Evolutionary conservation across 495 filamentous ascomycete genomes (phyloP), one percentile per base, ranked within the genome.

Genomic region (Penicillium coprophilum): DNA sequence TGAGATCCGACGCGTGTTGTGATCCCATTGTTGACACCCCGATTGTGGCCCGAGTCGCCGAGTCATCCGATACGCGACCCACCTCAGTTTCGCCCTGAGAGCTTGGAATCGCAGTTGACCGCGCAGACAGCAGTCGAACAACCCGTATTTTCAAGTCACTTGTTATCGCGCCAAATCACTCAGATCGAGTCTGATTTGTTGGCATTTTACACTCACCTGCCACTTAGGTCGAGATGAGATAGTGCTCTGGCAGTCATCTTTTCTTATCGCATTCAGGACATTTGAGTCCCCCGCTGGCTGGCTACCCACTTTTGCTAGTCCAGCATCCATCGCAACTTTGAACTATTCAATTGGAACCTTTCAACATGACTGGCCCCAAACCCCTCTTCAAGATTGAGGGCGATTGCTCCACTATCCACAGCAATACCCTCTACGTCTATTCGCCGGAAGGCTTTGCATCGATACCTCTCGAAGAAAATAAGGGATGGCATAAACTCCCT

Each of bases 361-460:
- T 57, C 67, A 64, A 58, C 20, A 91, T 91, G 88, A 60, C 77
- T 52, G 74, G 85, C 34, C 88, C 88, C 50, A 57, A 80, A 62
- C 92, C 92, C 53, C 76, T 77, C 12, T 75, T 83, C 57, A 68
- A 82, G 58, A 75, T 96, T 59, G 80, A 82, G 62, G 85, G 87
- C 73, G 83, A 87, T 62, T 98, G 94, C 73, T 94, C 91, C 15
- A 83, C 87, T 55, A 81, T 98, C 50, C 77, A 89, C 72, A 79
- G 92, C 68, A 85, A 89, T 70, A 94, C 87, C 17, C 83, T 98
- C 15, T 98, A 96, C 74, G 85, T 85, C 11, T 97, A 90, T 64
- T 89, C 90, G 36, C 67, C 83, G 19, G 71, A 80, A 47, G 89
- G 86, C 21, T 91, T 98, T 54, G 85, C 89, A 64, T 87, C 87